Conservation (phyloP, 495 filamentous ascomycete species). For the Daldinia concentrica region DNA sequence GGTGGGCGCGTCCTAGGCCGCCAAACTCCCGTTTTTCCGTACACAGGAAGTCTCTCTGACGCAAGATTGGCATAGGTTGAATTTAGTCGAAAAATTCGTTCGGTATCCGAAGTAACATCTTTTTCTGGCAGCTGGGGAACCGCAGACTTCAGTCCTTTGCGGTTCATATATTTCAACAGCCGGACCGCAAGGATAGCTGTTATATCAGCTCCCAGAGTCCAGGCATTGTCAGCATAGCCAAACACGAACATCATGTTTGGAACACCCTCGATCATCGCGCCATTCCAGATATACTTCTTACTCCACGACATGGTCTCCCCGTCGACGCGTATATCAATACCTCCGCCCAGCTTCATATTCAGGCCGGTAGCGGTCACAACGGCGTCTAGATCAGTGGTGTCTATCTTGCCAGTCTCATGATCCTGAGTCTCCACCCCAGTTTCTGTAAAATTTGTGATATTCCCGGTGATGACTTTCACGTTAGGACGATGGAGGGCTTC, state of each 20-base stretch:
- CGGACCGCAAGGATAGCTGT: background rate
- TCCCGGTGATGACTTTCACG: slow-evolving; percentile 65
- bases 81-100: background rate
- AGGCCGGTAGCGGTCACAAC: background rate
- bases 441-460: slow-evolving; percentile 50
- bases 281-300: slow-evolving; percentile 64
- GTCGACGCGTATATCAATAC: background rate
- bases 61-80: background rate
- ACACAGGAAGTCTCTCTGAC: background rate
- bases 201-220: slow-evolving; percentile 66
- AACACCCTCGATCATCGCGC: slow-evolving; percentile 66
- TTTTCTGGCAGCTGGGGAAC: background rate
- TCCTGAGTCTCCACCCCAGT: background rate
- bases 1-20: background rate
- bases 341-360: background rate
- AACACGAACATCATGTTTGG: slow-evolving; percentile 65
- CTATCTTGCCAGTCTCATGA: background rate
- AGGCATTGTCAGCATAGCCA: slow-evolving; percentile 67
- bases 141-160: background rate
- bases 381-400: background rate
- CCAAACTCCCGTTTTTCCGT: background rate
- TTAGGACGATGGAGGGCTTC: slow-evolving; percentile 60
- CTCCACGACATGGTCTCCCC: slow-evolving; percentile 35
- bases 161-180: background rate
- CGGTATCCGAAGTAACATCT: background rate